phyloP scores from a whole-genome alignment of 306 rosid species.

The Cicer chorassanicum region DNA sequence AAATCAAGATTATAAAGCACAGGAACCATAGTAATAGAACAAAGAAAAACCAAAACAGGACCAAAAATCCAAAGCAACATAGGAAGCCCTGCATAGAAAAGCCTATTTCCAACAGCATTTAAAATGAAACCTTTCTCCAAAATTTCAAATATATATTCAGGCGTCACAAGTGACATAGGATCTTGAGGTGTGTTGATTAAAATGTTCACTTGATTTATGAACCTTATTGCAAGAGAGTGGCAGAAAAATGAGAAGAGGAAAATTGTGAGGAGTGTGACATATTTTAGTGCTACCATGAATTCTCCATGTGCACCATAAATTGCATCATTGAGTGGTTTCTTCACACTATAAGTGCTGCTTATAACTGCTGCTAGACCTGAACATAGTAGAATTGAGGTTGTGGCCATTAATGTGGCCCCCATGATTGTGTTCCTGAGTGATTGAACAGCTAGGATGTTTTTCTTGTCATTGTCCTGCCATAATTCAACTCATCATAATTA shows the following conservation, averaged over 20 bases:
- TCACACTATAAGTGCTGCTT: conserved; percentile 92
- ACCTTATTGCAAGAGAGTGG: conserved; percentile 81
- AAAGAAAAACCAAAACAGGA: conserved; percentile 77
- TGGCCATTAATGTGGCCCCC: conserved; percentile 96
- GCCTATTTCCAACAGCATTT: conserved; percentile 84
- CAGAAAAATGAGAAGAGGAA: conserved; percentile 89
- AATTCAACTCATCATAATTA: not conserved
- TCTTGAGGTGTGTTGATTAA: conserved; percentile 75
- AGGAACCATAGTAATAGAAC: conserved; percentile 73
- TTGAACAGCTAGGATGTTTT: conserved; percentile 87
- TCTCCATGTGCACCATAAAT: conserved; percentile 91
- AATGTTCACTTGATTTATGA: conserved; percentile 87
- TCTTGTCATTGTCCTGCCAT: conserved; percentile 88
- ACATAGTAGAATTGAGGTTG: conserved; percentile 79
- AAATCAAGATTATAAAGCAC: conserved; percentile 86
- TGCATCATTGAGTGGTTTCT: conserved; percentile 79
- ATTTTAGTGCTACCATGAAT: conserved; percentile 87
- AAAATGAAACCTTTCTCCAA: conserved; percentile 73
- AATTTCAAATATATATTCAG: conserved; percentile 62
- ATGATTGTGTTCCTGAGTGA: conserved; percentile 82
- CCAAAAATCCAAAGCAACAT: conserved; percentile 90
- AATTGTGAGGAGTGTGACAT: conserved; percentile 72
- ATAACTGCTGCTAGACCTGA: conserved; percentile 83
- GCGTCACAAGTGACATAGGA: conserved; percentile 56
- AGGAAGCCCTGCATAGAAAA: conserved; percentile 78